phyloP scores from a whole-genome alignment of 805 yeast genomes.

The Myxozyma geophila region DNA sequence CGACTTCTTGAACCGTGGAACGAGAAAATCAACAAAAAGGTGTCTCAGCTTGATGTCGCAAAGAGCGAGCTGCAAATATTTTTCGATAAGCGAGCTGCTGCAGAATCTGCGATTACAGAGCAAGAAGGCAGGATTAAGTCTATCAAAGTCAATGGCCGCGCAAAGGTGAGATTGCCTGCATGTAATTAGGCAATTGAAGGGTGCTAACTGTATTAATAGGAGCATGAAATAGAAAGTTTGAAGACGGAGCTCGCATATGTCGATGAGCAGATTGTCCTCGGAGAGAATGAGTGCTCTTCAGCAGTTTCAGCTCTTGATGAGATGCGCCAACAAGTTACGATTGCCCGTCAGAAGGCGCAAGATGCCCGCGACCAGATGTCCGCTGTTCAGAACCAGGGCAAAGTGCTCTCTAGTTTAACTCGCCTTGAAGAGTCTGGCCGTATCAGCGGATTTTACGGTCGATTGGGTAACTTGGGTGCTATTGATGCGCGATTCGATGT shows the following conservation, averaged over 20 bases:
- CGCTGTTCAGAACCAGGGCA: conserved; percentile 67
- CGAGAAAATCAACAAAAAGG: conserved; percentile 63
- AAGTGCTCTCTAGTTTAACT: conserved; percentile 69
- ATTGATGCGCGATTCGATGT: conserved; percentile 88
- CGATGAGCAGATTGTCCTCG: conserved; percentile 59
- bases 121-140: conserved; percentile 53
- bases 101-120: conserved; percentile 52
- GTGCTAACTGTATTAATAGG: conserved; percentile 35
- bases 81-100: conserved; percentile 51
- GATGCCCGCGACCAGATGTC: conserved; percentile 68
- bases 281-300: conserved; percentile 58
- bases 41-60: conserved; percentile 66
- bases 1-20: conserved; percentile 82
- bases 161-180: conserved; percentile 41
- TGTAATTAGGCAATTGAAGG: too few species aligned
- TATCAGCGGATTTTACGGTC: conserved; percentile 65
- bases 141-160: conserved; percentile 55
- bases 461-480: conserved; percentile 89
- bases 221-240: conserved; percentile 52
- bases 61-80: conserved; percentile 68
- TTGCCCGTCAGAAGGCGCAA: conserved; percentile 62
- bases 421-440: conserved; percentile 79
- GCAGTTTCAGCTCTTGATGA: conserved; percentile 57
- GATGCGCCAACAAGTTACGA: conserved; percentile 58
- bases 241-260: conserved; percentile 57